These are phyloP conservation scores for rapeseed (Brassica napus) DNA, from an alignment of 345 rosid genomes.

Conservation along the genomic window Da-Ae NC_063451.1:7912001-7912500, in stretches of 20 bases:
- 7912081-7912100: not conserved
- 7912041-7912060: not conserved
- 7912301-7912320: not conserved
- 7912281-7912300: not conserved
- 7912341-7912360: not conserved
- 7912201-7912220: not conserved
- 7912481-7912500: no score
- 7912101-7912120: not conserved
- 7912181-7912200: not conserved
- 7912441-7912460: no score
- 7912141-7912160: no score
- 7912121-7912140: not conserved
- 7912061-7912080: not conserved
- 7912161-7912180: not conserved
- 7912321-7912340: not conserved
- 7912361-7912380: not conserved
- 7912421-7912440: no score
- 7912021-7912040: not conserved
- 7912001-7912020: not conserved
- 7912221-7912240: not conserved
- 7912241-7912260: not conserved
- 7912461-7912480: no score
- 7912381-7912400: no score
- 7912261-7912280: not conserved
- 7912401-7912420: no score